Base-by-base conservation (phyloP, 2,329 filamentous ascomycete genomes). In the Exophiala lecanii-corni region DNA sequence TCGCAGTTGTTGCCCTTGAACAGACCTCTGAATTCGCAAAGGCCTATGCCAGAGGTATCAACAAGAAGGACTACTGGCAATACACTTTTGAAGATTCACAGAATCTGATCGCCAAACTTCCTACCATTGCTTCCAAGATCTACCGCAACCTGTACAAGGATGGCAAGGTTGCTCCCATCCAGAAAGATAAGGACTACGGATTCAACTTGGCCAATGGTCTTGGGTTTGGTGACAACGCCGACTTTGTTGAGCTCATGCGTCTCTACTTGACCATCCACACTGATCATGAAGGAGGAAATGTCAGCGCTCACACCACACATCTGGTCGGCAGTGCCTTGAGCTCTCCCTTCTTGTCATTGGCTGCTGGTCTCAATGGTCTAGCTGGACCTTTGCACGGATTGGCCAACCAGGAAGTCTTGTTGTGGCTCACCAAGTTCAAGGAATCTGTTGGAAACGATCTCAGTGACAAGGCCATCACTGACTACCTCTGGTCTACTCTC, bases 131-230 rank as follows among this genome's bases (percentile, higher is more conserved):
- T 55, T 78, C 92, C 54, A 88, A 89, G 75, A 98, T 98, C 80
- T 98, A 98, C 84, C 92, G 94, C 78, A 98, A 98, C 71, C 84
- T 97, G 69, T 98, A 94, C 87, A 96, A 97, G 83, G 92, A 94
- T 65, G 92, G 92, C 75, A 97, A 97, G 84, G 91, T 98, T 58
- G 86, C 88, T 49, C 69, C 89, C 43, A 81, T 95, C 68, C 84
- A 97, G 79, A 94, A 95, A 80, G 91, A 97, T 76, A 92, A 97
- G 86, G 92, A 98, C 69, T 98, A 96, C 78, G 80, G 84, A 61
- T 98, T 84, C 86, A 98, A 98, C 85, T 86, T 98, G 69, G 89
- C 92, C 73, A 97, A 97, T 82, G 89, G 95, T 82, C 88, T 98
- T 60, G 92, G 92, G 63, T 98, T 92, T 69, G 86, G 86, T 61